These are phyloP conservation scores for Epithemia pelagica DNA, from an alignment of 108 stramenopile genomes.

Conservation along the genomic window DNA sequence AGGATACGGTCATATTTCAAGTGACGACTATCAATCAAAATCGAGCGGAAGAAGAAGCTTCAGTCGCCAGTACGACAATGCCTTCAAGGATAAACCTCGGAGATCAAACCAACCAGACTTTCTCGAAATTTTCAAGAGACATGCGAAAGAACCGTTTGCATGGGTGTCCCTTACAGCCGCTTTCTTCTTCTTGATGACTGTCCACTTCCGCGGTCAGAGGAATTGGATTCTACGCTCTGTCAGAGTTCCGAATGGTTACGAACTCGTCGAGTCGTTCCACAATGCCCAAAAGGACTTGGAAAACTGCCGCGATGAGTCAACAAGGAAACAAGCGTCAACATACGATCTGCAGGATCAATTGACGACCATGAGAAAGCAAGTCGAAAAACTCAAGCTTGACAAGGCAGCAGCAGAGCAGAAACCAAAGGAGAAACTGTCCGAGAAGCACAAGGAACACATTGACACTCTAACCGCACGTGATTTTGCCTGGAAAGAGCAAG, in stretches of 20 bases:
- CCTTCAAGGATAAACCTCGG: slow-evolving; percentile 4
- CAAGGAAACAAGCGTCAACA: not conserved
- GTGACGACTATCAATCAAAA: not conserved
- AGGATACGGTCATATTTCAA: not conserved
- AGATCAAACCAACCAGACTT: not conserved
- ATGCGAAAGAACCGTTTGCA: not conserved
- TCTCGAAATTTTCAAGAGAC: not conserved
- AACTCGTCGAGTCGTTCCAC: slow-evolving; percentile 6
- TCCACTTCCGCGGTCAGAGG: not conserved
- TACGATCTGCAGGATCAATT: not conserved
- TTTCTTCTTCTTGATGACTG: not conserved
- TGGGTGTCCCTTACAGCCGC: not conserved
- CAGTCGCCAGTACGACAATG: not conserved
- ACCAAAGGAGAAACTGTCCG: slow-evolving; percentile 4
- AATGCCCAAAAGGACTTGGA: slow-evolving; percentile 8
- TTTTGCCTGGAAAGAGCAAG: slow-evolving; percentile 39
- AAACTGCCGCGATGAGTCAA: not conserved
- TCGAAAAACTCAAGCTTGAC: slow-evolving; percentile 6
- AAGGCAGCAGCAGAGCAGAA: slow-evolving; percentile 12
- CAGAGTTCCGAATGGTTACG: slow-evolving; percentile 7
- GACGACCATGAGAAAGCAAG: not conserved
- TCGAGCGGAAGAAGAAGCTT: too few relatives aligned
- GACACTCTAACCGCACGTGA: slow-evolving; percentile 28
- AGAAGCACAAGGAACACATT: slow-evolving; percentile 10
- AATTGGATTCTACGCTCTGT: slow-evolving; percentile 10